Percentiles rank a stretch among this genome's conserved stretches.
Evolutionary conservation across 257 asterid genomes (phyloP).

Genomic region (Forsythia suspensa): DNA sequence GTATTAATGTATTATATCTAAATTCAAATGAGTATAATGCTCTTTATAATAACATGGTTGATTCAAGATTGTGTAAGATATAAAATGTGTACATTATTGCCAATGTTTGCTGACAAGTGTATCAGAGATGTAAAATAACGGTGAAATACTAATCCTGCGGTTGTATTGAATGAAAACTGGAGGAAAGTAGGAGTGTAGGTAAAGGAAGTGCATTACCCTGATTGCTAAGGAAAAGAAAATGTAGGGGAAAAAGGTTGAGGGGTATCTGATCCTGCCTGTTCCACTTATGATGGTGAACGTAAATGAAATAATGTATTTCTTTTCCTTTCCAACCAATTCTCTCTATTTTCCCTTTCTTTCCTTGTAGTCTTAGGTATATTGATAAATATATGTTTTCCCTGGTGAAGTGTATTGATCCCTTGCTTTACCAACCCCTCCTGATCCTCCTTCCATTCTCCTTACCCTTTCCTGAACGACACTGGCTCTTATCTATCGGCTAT

Average conservation of each 20-base stretch:
- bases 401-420: background rate
- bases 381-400: background rate
- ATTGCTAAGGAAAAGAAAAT: background rate
- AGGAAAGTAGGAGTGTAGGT: background rate
- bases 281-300: background rate
- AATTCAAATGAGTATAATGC: constrained; percentile 3
- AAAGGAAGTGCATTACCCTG: background rate
- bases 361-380: background rate
- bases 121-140: background rate
- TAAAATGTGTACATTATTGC: constrained; percentile 1
- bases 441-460: background rate
- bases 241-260: background rate
- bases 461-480: background rate
- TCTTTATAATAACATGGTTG: constrained; percentile 4
- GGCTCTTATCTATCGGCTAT: background rate
- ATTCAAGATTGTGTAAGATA: background rate
- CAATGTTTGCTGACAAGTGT: background rate
- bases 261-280: background rate
- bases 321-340: background rate
- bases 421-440: background rate
- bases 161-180: background rate
- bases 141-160: background rate
- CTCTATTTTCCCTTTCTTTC: background rate
- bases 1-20: background rate
- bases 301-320: background rate